These are phyloP conservation scores for Cercospora zeina DNA, from an alignment of 2,329 filamentous ascomycete genomes.

Conservation along the genomic window DNA sequence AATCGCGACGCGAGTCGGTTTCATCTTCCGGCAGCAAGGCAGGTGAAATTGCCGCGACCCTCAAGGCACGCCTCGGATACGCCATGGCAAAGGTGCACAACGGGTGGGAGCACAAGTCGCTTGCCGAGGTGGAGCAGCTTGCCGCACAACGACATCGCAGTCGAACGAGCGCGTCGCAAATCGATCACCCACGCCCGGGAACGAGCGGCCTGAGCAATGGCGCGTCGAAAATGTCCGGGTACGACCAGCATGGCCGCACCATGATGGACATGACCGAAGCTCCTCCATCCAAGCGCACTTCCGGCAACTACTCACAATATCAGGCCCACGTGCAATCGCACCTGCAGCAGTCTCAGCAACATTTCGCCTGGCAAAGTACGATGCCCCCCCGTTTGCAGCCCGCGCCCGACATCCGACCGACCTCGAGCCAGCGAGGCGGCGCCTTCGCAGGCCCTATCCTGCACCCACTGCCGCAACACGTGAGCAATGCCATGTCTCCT, in stretches of 20 bases:
- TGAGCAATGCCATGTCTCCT: constrained; percentile 35
- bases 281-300: constrained; percentile 37
- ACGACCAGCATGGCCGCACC: constrained; percentile 31
- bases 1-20: constrained; percentile 68
- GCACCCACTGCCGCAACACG: constrained; percentile 15
- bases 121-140: constrained; percentile 74
- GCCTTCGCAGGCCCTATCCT: constrained; percentile 17
- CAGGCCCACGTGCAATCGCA: constrained; percentile 20
- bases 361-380: constrained; percentile 5
- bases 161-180: constrained; percentile 33
- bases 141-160: constrained; percentile 62
- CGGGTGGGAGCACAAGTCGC: constrained; percentile 77
- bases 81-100: constrained; percentile 92
- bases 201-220: constrained; percentile 36
- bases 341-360: constrained; percentile 21
- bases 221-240: constrained; percentile 34
- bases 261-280: constrained; percentile 28
- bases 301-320: constrained; percentile 33
- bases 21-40: constrained; percentile 68
- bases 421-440: constrained; percentile 20
- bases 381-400: constrained; percentile 32
- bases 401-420: constrained; percentile 37
- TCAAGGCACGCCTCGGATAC: constrained; percentile 83
- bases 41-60: constrained; percentile 78
- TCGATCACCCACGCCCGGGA: constrained; percentile 34